phyloP scores from a whole-genome alignment of 352 stramenopile species.

The Pseudoperonospora humuli region DNA sequence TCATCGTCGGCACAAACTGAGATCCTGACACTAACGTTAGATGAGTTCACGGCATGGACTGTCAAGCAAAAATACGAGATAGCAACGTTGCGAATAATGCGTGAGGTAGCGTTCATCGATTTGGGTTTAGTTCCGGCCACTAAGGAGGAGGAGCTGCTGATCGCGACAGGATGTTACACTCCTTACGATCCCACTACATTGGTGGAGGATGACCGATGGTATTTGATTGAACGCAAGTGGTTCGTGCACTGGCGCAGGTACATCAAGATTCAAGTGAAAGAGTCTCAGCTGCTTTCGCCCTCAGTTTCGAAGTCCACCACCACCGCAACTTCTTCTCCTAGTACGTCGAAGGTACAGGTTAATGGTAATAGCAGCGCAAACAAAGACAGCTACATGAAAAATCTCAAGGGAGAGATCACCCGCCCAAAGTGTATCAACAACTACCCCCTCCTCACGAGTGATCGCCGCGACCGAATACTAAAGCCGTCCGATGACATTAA shows the following conservation, averaged over 20 bases:
- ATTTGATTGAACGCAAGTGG: slow-evolving; percentile 77
- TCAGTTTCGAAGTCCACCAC: slow-evolving; percentile 11
- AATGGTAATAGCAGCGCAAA: slow-evolving; percentile 16
- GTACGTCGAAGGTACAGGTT: slow-evolving; percentile 30
- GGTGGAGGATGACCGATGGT: slow-evolving; percentile 82
- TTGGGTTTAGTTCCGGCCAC: slow-evolving; percentile 57
- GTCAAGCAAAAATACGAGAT: slow-evolving; percentile 72
- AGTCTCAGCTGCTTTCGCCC: slow-evolving; percentile 21
- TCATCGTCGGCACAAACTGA: slow-evolving; percentile 24
- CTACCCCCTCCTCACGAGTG: slow-evolving; percentile 58
- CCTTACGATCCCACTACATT: slow-evolving; percentile 57
- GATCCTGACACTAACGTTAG: slow-evolving; percentile 39
- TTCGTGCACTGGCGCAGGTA: slow-evolving; percentile 84
- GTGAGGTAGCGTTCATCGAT: slow-evolving; percentile 79
- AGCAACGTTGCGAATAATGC: slow-evolving; percentile 71
- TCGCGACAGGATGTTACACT: slow-evolving; percentile 68
- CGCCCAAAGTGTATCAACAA: slow-evolving; percentile 83
- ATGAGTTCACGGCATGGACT: slow-evolving; percentile 66
- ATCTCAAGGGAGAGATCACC: slow-evolving; percentile 71
- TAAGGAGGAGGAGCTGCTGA: slow-evolving; percentile 73
- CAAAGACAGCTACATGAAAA: slow-evolving; percentile 66
- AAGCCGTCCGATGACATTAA: slow-evolving; percentile 72
- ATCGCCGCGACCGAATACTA: slow-evolving; percentile 62
- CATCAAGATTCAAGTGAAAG: slow-evolving; percentile 41
- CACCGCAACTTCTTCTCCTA: slow-evolving; percentile 19